A percentile compares a stretch with the other conserved stretches of the same genome.
phyloP scores from a whole-genome alignment of 2,329 filamentous ascomycete genomes.

The Rhynchosporium agropyri region DNA sequence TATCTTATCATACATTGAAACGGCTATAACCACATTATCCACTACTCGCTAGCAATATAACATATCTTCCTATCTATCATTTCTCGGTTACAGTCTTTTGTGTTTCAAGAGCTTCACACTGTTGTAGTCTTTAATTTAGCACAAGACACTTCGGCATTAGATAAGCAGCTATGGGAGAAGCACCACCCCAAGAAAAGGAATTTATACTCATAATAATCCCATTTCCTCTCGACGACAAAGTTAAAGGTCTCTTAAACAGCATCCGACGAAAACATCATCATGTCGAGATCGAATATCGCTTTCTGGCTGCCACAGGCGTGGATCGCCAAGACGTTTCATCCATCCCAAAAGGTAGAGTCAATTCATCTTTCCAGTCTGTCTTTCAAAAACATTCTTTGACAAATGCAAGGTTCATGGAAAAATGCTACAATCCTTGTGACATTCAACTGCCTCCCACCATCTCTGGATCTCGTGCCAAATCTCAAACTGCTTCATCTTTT shows the following conservation, averaged over 20 bases:
- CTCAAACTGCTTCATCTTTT: slow-evolving; percentile 44
- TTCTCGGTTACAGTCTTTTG: no score
- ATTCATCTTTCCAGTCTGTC: neutral
- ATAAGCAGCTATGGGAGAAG: slow-evolving; percentile 49
- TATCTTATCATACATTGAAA: slow-evolving; percentile 12
- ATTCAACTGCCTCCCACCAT: slow-evolving; percentile 36
- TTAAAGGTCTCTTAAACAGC: slow-evolving; percentile 42
- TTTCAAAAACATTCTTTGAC: slow-evolving; percentile 9
- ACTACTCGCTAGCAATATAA: neutral
- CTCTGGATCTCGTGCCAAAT: slow-evolving; percentile 36
- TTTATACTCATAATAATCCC: slow-evolving; percentile 49
- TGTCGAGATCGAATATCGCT: slow-evolving; percentile 49
- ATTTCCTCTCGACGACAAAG: slow-evolving; percentile 44
- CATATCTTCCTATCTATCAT: neutral
- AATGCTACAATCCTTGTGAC: slow-evolving; percentile 44
- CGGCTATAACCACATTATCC: neutral
- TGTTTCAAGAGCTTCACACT: no score
- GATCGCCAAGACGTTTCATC: slow-evolving; percentile 9
- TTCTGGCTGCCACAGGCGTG: slow-evolving; percentile 37
- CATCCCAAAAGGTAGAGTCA: slow-evolving; percentile 31
- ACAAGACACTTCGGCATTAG: neutral
- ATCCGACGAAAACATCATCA: slow-evolving; percentile 49
- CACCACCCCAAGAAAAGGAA: slow-evolving; percentile 42
- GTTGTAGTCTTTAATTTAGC: neutral
- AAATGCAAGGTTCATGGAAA: slow-evolving; percentile 32